phyloP scores from a whole-genome alignment of 805 yeast species.

The Candida taoyuanica region DNA sequence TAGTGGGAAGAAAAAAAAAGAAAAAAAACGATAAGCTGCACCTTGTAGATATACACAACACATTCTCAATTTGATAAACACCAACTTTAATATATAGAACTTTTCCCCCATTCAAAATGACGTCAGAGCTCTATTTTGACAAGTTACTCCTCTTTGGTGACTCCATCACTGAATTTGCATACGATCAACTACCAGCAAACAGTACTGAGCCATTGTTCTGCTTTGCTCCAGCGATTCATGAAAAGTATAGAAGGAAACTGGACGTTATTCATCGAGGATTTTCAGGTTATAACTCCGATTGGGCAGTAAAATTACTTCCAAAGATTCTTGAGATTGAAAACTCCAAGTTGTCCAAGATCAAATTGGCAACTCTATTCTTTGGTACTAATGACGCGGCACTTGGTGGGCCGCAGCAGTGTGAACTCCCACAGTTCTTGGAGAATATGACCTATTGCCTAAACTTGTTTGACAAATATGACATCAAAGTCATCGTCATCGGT shows the following conservation, averaged over 20 bases:
- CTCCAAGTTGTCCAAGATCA: slow-evolving; percentile 31
- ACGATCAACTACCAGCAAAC: slow-evolving; percentile 30
- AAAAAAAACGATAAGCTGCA: too few relatives aligned
- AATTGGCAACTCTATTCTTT: slow-evolving; percentile 55
- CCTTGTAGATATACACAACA: too few relatives aligned
- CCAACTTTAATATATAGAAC: too few relatives aligned
- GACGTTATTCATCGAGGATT: slow-evolving; percentile 74
- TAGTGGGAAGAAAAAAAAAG: too few relatives aligned
- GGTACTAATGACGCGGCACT: slow-evolving; percentile 76
- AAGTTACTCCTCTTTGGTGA: slow-evolving; percentile 66
- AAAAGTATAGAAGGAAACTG: slow-evolving; percentile 52
- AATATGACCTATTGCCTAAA: slow-evolving; percentile 45
- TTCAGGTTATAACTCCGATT: slow-evolving; percentile 68
- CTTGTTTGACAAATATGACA: slow-evolving; percentile 35
- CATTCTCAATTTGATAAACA: too few relatives aligned
- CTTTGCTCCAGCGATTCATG: slow-evolving; percentile 46
- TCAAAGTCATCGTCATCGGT: slow-evolving; percentile 55
- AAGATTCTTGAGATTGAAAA: slow-evolving; percentile 47
- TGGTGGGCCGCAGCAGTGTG: slow-evolving; percentile 45
- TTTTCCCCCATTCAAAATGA: too few relatives aligned
- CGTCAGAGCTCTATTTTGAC: slow-evolving; percentile 15
- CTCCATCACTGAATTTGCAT: slow-evolving; percentile 58
- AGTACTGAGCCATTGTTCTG: slow-evolving; percentile 34
- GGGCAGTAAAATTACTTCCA: slow-evolving; percentile 49
- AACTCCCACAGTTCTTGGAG: slow-evolving; percentile 40